Base-by-base conservation (phyloP, 331 rosid species). In the Rhamnella rubrinervis region DNA sequence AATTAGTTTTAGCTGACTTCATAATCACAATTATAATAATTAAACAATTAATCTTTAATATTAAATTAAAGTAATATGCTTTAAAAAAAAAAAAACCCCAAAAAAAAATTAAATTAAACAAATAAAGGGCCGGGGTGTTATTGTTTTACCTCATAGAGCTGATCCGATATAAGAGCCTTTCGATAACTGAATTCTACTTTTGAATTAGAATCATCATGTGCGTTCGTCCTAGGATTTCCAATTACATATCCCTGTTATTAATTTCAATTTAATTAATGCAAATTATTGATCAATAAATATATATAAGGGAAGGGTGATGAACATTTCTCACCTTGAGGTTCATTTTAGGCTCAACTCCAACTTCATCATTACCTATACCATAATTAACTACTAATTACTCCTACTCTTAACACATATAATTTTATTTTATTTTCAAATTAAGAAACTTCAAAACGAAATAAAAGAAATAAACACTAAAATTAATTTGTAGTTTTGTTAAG, bases 131-230 rank as follows among this genome's bases (percentile, higher is more conserved):
- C 35, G 35, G 35, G 35, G 5, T 31, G 35, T 3, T 31, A 1
- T 37, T 65, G 14, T 28, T 31, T 20, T 38, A 75, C 79, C 69
- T 75, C 2, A 41, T 67, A 75, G 9, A 75, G 70, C 53, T 61
- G 63, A 28, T 75, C 69, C 55, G 74, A 53, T 61, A 75, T 75
- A 38, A 75, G 74, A 8, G 79, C 46, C 21, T 60, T 57, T 18
- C 66, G 38, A 31, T 67, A 56, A 52, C 74, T 58, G 31, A 60
- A 68, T 39, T 25, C 21, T 2, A 67, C 21, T 67, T 56, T 67
- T 17, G 66, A 69, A 52, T 75, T 53, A 0, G 0, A 0, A n/a
- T 75, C 79, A 1, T 21, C 56, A 7, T 13, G 1, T 14, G 4
- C 0, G 46, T 61, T 40, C 19, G 74, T 75, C 25, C 0, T 11